Evolutionary conservation across 192 early-diverging fungal species (phyloP).

Genomic region (Podila epicladia): DNA sequence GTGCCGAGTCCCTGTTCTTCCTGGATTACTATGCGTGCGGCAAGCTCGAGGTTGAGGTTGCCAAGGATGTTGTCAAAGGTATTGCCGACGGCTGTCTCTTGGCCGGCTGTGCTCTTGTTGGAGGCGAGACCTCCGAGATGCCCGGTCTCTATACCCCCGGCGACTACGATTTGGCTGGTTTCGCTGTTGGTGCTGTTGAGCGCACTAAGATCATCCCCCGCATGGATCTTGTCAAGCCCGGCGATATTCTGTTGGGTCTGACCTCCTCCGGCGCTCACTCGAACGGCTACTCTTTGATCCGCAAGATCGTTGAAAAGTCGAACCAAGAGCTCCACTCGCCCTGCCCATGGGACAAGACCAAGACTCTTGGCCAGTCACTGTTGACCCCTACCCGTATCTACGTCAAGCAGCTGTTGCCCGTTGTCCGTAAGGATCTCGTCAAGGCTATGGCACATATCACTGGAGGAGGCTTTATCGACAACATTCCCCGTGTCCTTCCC

Average conservation of each 20-base stretch:
- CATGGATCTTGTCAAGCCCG: constrained; percentile 75
- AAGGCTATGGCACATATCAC: constrained; percentile 99
- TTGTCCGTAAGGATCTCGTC: constrained; percentile 77
- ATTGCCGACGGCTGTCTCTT: constrained; percentile 93
- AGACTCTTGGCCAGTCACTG: constrained; percentile 85
- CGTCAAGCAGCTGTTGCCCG: constrained; percentile 90
- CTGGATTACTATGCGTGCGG: constrained; percentile 98
- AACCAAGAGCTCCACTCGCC: constrained; percentile 79
- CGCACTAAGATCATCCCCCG: constrained; percentile 88
- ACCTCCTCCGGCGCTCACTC: constrained; percentile 98
- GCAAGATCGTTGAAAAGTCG: constrained; percentile 81
- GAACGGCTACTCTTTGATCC: constrained; percentile 98
- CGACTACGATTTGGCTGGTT: constrained; percentile 95
- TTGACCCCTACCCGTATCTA: constrained; percentile 97
- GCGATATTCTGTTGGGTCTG: constrained; percentile 90
- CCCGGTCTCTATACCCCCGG: constrained; percentile 90
- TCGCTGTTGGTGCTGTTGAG: constrained; percentile 97
- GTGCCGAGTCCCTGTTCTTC: constrained; percentile 98
- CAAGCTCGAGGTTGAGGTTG: constrained; percentile 92
- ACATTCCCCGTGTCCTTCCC: constrained; percentile 96
- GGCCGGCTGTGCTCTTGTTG: constrained; percentile 93
- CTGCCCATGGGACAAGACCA: constrained; percentile 83
- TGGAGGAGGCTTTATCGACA: constrained; percentile 97
- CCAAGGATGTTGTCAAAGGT: constrained; percentile 90
- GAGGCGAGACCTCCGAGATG: constrained; percentile 99